These are phyloP conservation scores for Arabis hirsuta DNA, from an alignment of 345 rosid genomes.

Conservation along the genomic window DNA sequence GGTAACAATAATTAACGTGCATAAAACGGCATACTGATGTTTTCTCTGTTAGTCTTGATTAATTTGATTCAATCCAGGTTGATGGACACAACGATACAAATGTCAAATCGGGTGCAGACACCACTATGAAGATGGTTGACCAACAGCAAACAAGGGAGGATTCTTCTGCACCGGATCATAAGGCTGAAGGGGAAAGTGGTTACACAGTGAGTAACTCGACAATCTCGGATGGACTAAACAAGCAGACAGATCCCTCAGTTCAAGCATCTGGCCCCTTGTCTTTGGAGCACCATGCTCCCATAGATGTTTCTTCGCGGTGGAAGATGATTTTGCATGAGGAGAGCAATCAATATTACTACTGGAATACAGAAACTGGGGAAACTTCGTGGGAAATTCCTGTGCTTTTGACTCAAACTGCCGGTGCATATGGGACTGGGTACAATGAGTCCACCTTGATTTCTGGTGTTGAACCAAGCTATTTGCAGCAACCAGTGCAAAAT, in stretches of 20 bases:
- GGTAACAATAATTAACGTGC: conserved; percentile 51
- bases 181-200: conserved; percentile 40
- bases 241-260: conserved; percentile 48
- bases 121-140: conserved; percentile 38
- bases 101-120: conserved; percentile 43
- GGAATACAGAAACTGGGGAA: conserved; percentile 96
- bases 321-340: conserved; percentile 90
- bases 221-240: conserved; percentile 40
- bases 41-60: conserved; percentile 29
- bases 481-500: conserved; percentile 43
- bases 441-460: conserved; percentile 39
- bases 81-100: conserved; percentile 49
- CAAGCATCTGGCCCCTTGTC: conserved; percentile 48
- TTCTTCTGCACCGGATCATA: conserved; percentile 42
- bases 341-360: conserved; percentile 84
- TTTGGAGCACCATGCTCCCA: conserved; percentile 52
- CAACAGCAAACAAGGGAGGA: conserved; percentile 43
- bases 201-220: conserved; percentile 42
- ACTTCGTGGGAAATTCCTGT: conserved; percentile 95
- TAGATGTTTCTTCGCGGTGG: conserved; percentile 68
- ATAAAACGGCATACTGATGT: background rate
- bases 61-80: conserved; percentile 46
- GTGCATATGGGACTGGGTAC: conserved; percentile 45
- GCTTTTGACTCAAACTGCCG: conserved; percentile 51
- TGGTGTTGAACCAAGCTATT: conserved; percentile 44